Conservation (phyloP, 2,329 filamentous ascomycete genomes). For the Phialophora verrucosa region DNA sequence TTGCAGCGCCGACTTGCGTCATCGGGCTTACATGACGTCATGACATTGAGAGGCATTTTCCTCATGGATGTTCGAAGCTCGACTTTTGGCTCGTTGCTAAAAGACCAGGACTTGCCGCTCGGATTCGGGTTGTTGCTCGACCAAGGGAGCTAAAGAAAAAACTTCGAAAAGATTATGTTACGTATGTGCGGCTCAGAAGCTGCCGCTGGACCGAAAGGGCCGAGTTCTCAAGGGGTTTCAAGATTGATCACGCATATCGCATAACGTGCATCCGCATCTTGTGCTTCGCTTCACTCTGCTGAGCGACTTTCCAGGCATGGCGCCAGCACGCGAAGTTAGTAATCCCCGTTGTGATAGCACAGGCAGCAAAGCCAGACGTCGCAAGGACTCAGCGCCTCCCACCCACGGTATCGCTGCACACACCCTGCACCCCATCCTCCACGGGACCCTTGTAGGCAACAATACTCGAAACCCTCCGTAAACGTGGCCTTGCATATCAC, state of each 20-base stretch:
- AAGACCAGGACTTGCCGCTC: neutral
- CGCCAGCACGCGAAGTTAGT: neutral
- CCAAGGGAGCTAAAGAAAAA: neutral
- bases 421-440: neutral
- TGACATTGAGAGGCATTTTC: neutral
- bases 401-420: too few relatives aligned
- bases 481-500: neutral
- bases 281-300: neutral
- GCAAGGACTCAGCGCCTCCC: neutral
- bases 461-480: too few relatives aligned
- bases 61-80: too few relatives aligned
- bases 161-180: neutral
- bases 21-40: neutral
- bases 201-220: neutral
- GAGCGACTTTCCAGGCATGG: neutral
- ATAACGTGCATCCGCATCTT: neutral
- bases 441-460: neutral
- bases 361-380: neutral
- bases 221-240: neutral
- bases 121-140: neutral
- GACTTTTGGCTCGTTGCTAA: too few relatives aligned
- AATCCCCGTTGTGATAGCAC: neutral
- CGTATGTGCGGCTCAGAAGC: neutral
- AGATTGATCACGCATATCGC: neutral
- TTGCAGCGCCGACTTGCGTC: neutral